Conservation (phyloP, 169 alveolate genomes). For the Besnoitia besnoiti region DNA sequence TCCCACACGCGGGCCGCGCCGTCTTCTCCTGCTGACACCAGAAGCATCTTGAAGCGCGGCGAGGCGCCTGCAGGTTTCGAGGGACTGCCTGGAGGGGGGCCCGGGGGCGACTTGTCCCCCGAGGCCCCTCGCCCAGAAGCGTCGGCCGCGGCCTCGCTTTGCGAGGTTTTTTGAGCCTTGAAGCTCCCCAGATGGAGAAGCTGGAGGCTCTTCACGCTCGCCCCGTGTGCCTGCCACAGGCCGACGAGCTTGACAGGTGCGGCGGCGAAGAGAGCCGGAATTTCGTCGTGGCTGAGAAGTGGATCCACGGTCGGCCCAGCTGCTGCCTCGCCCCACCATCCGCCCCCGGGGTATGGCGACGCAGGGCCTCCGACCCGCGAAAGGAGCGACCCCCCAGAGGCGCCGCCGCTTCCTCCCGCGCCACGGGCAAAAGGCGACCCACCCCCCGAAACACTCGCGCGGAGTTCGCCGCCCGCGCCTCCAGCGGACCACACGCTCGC, state of each 20-base stretch:
- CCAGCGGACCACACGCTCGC: neutral
- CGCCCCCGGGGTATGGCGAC: neutral
- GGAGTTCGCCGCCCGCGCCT: neutral
- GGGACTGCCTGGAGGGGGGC: neutral
- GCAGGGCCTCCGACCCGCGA: neutral
- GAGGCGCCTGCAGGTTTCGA: neutral
- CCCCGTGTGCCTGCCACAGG: conserved; percentile 18
- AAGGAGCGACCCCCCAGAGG: neutral
- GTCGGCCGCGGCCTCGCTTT: neutral
- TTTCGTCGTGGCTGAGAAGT: neutral
- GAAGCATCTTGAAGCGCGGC: neutral
- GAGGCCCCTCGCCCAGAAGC: neutral
- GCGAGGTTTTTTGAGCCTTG: neutral
- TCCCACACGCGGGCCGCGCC: conserved; percentile 37
- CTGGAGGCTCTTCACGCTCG: neutral
- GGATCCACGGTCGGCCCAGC: neutral
- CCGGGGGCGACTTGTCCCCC: neutral
- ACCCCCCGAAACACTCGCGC: neutral
- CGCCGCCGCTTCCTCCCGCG: neutral
- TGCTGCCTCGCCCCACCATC: neutral
- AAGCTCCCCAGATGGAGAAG: neutral
- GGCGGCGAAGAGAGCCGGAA: neutral
- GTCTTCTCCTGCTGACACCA: conserved; percentile 31
- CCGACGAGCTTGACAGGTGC: conserved; percentile 24
- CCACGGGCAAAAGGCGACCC: neutral